Evolutionary conservation across 2,329 filamentous ascomycete species (phyloP).

Genomic region (Pseudogymnoascus sp.): DNA sequence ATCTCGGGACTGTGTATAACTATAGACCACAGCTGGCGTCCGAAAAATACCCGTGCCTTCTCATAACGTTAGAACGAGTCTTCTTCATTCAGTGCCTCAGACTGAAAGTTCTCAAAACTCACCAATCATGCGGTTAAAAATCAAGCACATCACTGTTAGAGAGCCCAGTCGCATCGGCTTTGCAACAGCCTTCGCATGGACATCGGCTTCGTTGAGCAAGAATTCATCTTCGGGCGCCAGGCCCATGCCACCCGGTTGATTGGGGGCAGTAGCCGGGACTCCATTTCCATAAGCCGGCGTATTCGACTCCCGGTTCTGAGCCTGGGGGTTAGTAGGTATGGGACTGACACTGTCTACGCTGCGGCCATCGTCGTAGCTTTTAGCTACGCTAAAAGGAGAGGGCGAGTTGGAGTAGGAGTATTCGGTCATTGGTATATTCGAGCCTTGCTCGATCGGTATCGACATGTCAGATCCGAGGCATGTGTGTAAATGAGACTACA

Average conservation of each 20-base stretch:
- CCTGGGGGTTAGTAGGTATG: neutral
- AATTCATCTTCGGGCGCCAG: constrained; percentile 7
- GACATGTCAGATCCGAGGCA: neutral
- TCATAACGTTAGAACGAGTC: neutral
- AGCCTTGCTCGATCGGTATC: neutral
- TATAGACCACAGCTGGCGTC: constrained; percentile 12
- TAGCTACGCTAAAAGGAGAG: neutral
- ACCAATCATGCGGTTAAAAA: constrained; percentile 16
- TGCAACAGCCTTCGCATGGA: constrained; percentile 16
- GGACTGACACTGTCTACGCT: neutral
- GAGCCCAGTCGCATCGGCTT: constrained; percentile 17
- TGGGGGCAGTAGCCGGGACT: neutral
- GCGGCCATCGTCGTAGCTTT: neutral
- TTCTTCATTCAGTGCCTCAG: neutral
- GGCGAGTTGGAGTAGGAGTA: neutral
- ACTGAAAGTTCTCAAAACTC: neutral
- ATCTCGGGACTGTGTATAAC: constrained; percentile 13
- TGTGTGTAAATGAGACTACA: neutral
- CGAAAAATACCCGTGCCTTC: constrained; percentile 17
- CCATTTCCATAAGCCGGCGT: neutral
- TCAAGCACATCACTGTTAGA: constrained; percentile 16
- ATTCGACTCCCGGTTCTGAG: neutral
- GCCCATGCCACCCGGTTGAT: constrained; percentile 10
- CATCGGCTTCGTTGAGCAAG: constrained; percentile 6
- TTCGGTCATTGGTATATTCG: neutral